Evolutionary conservation across 805 yeast species (phyloP).

Genomic region (Spathaspora gorwiae): DNA sequence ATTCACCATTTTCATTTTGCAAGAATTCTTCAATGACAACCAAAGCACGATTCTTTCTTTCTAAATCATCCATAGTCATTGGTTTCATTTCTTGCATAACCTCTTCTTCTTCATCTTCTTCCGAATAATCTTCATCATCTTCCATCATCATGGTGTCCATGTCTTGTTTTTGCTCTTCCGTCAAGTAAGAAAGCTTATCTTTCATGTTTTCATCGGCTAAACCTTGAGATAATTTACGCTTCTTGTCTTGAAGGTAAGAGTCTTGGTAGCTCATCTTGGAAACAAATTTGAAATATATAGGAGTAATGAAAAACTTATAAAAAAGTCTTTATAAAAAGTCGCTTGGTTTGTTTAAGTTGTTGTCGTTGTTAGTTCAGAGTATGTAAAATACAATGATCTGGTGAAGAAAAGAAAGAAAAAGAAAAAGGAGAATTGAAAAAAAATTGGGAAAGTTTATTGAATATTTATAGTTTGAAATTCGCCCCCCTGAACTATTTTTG

Average conservation of each 20-base stretch:
- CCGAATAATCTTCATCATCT: not conserved
- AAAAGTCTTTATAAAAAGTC: not conserved
- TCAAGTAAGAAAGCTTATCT: constrained; percentile 4
- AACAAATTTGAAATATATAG: not conserved
- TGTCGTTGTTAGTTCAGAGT: not conserved
- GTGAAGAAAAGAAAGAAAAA: not conserved
- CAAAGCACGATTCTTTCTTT: constrained; percentile 6
- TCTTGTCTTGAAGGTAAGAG: constrained; percentile 8
- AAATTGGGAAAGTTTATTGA: not conserved
- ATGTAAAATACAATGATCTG: constrained; percentile 3
- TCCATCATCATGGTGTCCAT: constrained; percentile 1
- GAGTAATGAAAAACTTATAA: not conserved
- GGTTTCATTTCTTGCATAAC: not conserved
- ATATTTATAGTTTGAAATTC: not conserved
- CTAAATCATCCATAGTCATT: constrained; percentile 5
- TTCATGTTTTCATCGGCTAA: constrained; percentile 3
- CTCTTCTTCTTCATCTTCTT: not conserved
- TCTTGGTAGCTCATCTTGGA: constrained; percentile 9
- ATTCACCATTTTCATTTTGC: constrained; percentile 5
- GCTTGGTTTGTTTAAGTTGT: not conserved
- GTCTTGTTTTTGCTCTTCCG: constrained; percentile 7
- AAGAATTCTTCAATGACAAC: constrained; percentile 6
- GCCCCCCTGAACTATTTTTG: too few species aligned
- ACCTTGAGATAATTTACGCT: constrained; percentile 7
- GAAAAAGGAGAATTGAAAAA: not conserved